These are phyloP conservation scores for Ogataea thermomethanolica DNA, from an alignment of 805 yeast genomes.

Conservation along the genomic window DNA sequence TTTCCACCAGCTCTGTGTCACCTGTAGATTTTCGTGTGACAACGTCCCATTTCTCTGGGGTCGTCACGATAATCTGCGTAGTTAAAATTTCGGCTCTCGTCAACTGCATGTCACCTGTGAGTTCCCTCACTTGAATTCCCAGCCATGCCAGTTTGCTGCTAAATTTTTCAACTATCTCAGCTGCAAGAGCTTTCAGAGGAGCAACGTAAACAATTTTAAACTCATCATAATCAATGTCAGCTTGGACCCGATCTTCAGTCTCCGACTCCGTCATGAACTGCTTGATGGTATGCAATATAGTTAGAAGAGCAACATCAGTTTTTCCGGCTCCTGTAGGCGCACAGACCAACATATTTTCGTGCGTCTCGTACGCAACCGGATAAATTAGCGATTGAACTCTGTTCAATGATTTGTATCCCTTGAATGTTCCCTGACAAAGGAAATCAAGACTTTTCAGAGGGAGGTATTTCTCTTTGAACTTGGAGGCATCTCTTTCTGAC, in stretches of 20 bases:
- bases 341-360: slow-evolving; percentile 93
- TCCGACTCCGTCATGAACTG: slow-evolving; percentile 58
- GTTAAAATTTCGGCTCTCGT: slow-evolving; percentile 73
- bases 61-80: slow-evolving; percentile 87
- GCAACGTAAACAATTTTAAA: slow-evolving; percentile 93
- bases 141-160: slow-evolving; percentile 74
- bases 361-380: slow-evolving; percentile 89
- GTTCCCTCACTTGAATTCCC: slow-evolving; percentile 80
- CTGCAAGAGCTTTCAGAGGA: slow-evolving; percentile 90
- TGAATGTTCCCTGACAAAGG: slow-evolving; percentile 80
- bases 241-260: slow-evolving; percentile 45
- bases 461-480: slow-evolving; percentile 48
- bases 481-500: slow-evolving; percentile 46
- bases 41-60: slow-evolving; percentile 98
- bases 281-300: slow-evolving; percentile 74
- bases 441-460: slow-evolving; percentile 63
- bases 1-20: slow-evolving; percentile 77
- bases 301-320: slow-evolving; percentile 84
- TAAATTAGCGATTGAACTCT: slow-evolving; percentile 87
- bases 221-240: slow-evolving; percentile 74
- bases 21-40: slow-evolving; percentile 92
- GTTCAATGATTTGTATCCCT: slow-evolving; percentile 71
- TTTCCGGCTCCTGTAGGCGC: slow-evolving; percentile 99
- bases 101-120: slow-evolving; percentile 95
- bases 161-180: slow-evolving; percentile 93